Conservation (phyloP, 1,139 yeast genomes). For the Kodamaea sp. region DNA sequence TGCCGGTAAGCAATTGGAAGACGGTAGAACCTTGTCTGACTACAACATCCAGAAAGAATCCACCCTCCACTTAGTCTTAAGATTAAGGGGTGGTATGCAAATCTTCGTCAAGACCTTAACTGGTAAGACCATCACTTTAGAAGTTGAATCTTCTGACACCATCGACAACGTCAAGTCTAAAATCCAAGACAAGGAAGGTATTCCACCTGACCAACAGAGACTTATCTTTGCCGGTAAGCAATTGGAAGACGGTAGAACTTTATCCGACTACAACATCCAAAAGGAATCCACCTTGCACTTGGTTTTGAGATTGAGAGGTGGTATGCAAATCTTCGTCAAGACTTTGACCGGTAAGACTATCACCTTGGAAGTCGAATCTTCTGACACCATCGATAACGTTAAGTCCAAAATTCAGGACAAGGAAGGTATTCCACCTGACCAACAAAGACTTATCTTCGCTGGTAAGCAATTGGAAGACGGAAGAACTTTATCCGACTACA, state of each 20-base stretch:
- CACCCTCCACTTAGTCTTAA: conserved; percentile 37
- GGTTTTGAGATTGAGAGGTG: conserved; percentile 33
- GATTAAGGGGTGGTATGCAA: conserved; percentile 33
- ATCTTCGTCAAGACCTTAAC: conserved; percentile 59
- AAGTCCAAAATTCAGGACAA: conserved; percentile 92
- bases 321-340: conserved; percentile 58
- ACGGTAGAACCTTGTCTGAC: conserved; percentile 64
- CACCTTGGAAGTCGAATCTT: conserved; percentile 92
- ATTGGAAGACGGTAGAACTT: conserved; percentile 66
- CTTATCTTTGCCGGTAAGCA: conserved; percentile 61
- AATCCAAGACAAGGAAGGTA: conserved; percentile 57
- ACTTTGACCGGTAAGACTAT: conserved; percentile 88
- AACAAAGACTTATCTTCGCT: conserved; percentile 89
- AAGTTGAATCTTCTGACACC: conserved; percentile 73
- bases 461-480: conserved; percentile 96
- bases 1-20: conserved; percentile 65
- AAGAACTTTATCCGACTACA: conserved; percentile 90
- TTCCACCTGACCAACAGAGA: conserved; percentile 56
- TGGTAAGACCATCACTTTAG: conserved; percentile 70
- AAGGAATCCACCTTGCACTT: conserved; percentile 56
- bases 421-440: conserved; percentile 96
- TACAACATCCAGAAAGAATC: conserved; percentile 71
- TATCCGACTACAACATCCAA: conserved; percentile 66
- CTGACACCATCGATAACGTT: conserved; percentile 93
- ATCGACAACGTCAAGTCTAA: conserved; percentile 63